Percentiles rank a stretch among this genome's conserved stretches.
Evolutionary conservation across 208 protist species (phyloP).

Genomic region (Crithidia bombi): DNA sequence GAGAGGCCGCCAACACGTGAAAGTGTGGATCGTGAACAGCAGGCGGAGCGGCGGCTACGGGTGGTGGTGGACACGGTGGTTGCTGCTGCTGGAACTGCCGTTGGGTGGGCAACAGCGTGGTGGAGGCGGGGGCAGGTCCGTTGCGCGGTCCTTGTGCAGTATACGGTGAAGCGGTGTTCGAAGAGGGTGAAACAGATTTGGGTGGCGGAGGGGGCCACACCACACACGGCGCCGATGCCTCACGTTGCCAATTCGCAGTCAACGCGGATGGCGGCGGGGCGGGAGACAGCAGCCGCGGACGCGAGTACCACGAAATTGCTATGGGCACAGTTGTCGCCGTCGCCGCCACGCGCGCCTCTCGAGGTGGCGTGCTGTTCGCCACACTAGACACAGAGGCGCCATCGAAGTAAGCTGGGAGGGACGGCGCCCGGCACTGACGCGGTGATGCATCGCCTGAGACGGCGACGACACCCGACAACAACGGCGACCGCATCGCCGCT

Average conservation of each 20-base stretch:
- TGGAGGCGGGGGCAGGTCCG: neutral
- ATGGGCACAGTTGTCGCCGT: neutral
- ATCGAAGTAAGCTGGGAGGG: slow-evolving; percentile 21
- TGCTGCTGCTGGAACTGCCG: slow-evolving; percentile 10
- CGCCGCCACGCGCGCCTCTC: neutral
- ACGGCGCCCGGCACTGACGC: slow-evolving; percentile 9
- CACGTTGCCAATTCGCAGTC: neutral
- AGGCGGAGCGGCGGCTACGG: neutral
- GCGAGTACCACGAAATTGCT: slow-evolving; percentile 19
- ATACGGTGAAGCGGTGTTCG: neutral
- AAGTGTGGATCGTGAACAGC: too few species aligned
- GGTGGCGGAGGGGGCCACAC: neutral
- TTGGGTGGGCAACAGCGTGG: neutral
- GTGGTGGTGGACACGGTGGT: slow-evolving; percentile 6
- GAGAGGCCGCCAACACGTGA: too few species aligned
- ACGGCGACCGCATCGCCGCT: slow-evolving; percentile 1
- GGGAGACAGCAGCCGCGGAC: slow-evolving; percentile 22
- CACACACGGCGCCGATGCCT: neutral
- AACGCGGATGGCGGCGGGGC: neutral
- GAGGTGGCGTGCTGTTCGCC: neutral
- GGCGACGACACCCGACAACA: neutral
- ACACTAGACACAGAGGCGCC: neutral
- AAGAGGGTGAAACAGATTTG: neutral
- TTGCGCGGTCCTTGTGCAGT: neutral
- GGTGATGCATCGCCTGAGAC: neutral